These are phyloP conservation scores for Candida tallmaniae DNA, from an alignment of 805 yeast genomes.

Conservation along the genomic window DNA sequence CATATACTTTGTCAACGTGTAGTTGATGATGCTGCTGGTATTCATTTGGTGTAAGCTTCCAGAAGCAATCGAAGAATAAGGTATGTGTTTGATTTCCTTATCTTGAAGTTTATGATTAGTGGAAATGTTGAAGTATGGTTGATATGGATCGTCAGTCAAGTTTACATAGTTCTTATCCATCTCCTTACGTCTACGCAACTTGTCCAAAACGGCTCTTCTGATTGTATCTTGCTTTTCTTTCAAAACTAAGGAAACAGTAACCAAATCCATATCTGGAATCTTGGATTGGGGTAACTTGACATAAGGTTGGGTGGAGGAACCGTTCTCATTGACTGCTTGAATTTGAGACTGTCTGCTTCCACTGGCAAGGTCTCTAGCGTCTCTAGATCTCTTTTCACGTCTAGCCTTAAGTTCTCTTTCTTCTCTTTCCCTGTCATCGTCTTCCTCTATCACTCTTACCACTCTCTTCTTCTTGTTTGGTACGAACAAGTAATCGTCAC, in stretches of 20 bases:
- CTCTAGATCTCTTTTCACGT: conserved; percentile 19
- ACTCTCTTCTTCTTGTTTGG: conserved; percentile 69
- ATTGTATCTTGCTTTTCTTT: conserved; percentile 74
- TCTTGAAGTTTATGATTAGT: conserved; percentile 41
- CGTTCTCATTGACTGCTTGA: conserved; percentile 9
- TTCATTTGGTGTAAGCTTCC: conserved; percentile 63
- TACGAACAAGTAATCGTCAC: conserved; percentile 79
- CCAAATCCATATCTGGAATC: conserved; percentile 87
- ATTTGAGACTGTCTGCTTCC: conserved; percentile 10
- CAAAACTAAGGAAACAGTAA: conserved; percentile 72
- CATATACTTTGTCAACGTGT: conserved; percentile 34
- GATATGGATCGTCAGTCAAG: conserved; percentile 79
- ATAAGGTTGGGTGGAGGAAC: conserved; percentile 60
- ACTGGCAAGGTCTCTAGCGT: conserved; percentile 13
- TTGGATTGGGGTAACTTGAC: conserved; percentile 85
- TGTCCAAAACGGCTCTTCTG: conserved; percentile 79
- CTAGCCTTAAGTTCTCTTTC: conserved; percentile 17
- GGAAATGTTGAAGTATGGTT: conserved; percentile 72
- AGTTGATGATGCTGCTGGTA: conserved; percentile 49
- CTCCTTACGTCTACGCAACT: conserved; percentile 65
- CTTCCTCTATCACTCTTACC: conserved; percentile 31
- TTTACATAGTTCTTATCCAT: conserved; percentile 77
- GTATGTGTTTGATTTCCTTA: conserved; percentile 59
- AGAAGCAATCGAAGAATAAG: conserved; percentile 73
- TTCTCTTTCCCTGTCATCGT: conserved; percentile 24